Evolutionary conservation across 2,329 filamentous ascomycete species (phyloP), one percentile per base, ranked within the genome.

Genomic region (Anthostomella pinea): DNA sequence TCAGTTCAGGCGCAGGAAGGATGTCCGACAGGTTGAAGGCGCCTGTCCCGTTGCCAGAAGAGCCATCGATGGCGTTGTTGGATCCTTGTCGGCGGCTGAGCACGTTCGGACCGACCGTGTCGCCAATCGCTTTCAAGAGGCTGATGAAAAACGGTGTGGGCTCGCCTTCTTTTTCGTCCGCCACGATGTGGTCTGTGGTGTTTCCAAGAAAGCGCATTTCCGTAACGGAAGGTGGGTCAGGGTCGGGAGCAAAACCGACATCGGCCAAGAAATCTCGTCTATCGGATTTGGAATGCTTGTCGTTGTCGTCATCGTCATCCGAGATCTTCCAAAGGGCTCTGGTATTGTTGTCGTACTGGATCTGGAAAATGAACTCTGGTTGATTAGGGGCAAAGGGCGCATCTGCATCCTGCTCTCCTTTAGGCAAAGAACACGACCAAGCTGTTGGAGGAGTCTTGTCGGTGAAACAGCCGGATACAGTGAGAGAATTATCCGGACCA

Each of bases 121-220:
- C 43, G 21, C 60, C 49, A 15, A 50, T 34, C 10, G 52, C 48
- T 4, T 44, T 39, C 7, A 62, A 40, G 9, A 61, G 72, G 18
- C 81, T 87, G 48, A 95, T 85, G 60, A 84, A 95, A 62, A 96
- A 95, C 0, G 91, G 90, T 0, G 91, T 94, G 7, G 82, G 75
- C 64, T 95, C 90, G 46, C 90, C 90, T 1, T 82, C 81, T 60
- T 91, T 95, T 4, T 81, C 65, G 26, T 75, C 53, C 0, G 73
- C 72, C 9, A 74, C 69, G 43, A 87, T 79, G 0, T 75, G 73
- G 53, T 97, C 91, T 0, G 89, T 95, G 0, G 87, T 90, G 56
- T 89, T 86, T 4, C 90, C 89, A 6, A 96, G 63, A 54, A 96
- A 95, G 44, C 68, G 75, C 62, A 87, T 83, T 41, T 97, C 90